Evolutionary conservation across 106 monocot genomes (phyloP), one percentile per base, ranked within the genome.

Genomic region (Allium cepa): DNA sequence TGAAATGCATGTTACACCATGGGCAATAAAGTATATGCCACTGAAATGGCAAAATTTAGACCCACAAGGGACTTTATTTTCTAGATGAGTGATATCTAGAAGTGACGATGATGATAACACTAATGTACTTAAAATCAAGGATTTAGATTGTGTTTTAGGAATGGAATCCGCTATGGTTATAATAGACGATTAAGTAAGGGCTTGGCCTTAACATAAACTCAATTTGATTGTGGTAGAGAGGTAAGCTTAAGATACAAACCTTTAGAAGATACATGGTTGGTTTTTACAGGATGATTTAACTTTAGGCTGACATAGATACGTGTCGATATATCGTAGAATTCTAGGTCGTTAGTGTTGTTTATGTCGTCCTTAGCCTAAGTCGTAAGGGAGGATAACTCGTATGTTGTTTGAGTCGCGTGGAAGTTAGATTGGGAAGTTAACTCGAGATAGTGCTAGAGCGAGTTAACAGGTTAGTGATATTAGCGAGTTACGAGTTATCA

Each of bases 141-240:
- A 99, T 72, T 72, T 99, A 8, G 99, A 93, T 57, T 92, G 99
- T 9, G 99, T 99, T 11, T 73, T 99, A 62, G 99, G 99, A 8
- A 85, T 99, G 93, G 99, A 99, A 65, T 93, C 92, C 10, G 92
- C 87, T n/a, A 92, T 99, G 11, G 90, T 99, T 70, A 99, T 99
- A 26, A 99, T 99, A 14, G 99, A 99, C 74, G 99, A 99, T 70
- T 90, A 93, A 4, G 62, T 84, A 45, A 84, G 80, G 45, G 93
- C 93, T 46, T 99, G 93, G 99, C 93, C 99, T 7, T 93, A 99
- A 63, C 81, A 99, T 69, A 90, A 84, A 51, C 99, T 77, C 78
- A 99, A 99, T 47, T 76, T 99, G 64, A 99, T 99, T 45, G 79
- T 87, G 50, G 93, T 99, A 0, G 99, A 99, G 64, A 90, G 99